Percentiles rank a stretch among this genome's conserved stretches.
phyloP scores from a whole-genome alignment of 2,329 filamentous ascomycete species.

The Simplicillium sp. region DNA sequence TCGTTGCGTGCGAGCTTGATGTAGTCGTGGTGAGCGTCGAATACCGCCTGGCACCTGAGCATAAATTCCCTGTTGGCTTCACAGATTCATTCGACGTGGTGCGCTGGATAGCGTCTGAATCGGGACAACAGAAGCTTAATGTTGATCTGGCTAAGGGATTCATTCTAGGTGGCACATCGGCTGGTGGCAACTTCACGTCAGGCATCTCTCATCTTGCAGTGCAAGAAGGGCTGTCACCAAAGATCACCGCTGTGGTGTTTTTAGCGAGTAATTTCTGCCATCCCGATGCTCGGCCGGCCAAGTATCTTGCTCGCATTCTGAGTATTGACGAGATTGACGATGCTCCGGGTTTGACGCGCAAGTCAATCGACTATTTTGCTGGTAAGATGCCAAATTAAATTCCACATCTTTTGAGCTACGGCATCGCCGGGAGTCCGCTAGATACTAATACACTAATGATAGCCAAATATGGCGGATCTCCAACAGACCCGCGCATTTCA shows the following conservation, averaged over 20 bases:
- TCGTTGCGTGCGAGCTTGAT: slow-evolving; percentile 11
- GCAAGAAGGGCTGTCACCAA: slow-evolving; percentile 23
- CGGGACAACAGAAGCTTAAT: slow-evolving; percentile 19
- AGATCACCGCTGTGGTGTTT: slow-evolving; percentile 34
- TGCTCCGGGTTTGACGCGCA: slow-evolving; percentile 22
- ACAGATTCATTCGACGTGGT: slow-evolving; percentile 33
- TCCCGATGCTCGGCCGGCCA: slow-evolving; percentile 25
- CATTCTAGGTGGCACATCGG: slow-evolving; percentile 39
- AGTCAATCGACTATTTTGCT: slow-evolving; percentile 23
- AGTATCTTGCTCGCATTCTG: slow-evolving; percentile 21
- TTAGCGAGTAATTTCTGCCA: slow-evolving; percentile 34
- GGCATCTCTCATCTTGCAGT: slow-evolving; percentile 32
- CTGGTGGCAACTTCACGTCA: slow-evolving; percentile 40
- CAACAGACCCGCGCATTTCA: slow-evolving; percentile 26
- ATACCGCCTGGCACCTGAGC: slow-evolving; percentile 40
- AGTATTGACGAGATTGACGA: slow-evolving; percentile 26
- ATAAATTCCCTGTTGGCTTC: slow-evolving; percentile 34
- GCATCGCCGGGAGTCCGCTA: background rate
- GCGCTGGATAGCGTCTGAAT: slow-evolving; percentile 14
- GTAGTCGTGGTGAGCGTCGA: slow-evolving; percentile 35
- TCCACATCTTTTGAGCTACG: background rate
- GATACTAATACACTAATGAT: background rate
- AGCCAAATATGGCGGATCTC: slow-evolving; percentile 17
- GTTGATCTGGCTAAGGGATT: slow-evolving; percentile 34
- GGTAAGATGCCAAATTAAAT: slow-evolving; percentile 10